These are phyloP conservation scores for Durio zibethinus DNA, from an alignment of 345 rosid genomes.

Conservation along the genomic window DNA sequence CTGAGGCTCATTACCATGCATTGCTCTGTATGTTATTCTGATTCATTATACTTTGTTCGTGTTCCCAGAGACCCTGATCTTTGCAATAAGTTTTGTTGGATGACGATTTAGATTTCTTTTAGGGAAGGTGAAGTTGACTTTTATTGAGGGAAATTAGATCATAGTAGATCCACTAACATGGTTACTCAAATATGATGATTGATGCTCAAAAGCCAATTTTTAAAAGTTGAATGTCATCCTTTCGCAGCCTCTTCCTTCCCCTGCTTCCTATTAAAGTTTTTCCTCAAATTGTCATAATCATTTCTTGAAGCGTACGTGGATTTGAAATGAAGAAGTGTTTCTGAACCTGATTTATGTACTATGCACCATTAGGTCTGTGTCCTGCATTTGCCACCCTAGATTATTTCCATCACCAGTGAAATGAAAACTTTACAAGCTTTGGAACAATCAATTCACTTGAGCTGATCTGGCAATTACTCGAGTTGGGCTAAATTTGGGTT, in stretches of 20 bases:
- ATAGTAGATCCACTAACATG: neutral
- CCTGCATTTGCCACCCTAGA: neutral
- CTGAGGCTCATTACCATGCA: neutral
- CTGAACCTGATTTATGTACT: neutral
- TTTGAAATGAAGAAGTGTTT: no score
- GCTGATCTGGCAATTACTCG: neutral
- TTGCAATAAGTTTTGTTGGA: neutral
- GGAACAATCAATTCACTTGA: neutral
- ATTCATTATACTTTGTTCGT: neutral
- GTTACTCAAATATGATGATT: neutral
- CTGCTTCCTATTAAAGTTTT: no score
- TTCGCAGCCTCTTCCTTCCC: neutral
- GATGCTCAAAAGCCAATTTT: neutral
- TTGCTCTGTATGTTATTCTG: neutral
- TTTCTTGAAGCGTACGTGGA: no score
- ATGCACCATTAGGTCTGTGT: neutral
- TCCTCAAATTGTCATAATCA: no score
- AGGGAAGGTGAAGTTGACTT: neutral
- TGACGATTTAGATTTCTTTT: neutral
- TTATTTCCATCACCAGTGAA: neutral
- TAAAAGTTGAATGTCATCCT: neutral
- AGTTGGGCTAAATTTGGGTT: neutral
- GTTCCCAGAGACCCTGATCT: no score
- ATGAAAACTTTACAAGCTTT: neutral
- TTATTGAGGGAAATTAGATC: neutral